Evolutionary conservation across 768 basidiomycete genomes (phyloP).

Genomic region (Trametes cingulata): DNA sequence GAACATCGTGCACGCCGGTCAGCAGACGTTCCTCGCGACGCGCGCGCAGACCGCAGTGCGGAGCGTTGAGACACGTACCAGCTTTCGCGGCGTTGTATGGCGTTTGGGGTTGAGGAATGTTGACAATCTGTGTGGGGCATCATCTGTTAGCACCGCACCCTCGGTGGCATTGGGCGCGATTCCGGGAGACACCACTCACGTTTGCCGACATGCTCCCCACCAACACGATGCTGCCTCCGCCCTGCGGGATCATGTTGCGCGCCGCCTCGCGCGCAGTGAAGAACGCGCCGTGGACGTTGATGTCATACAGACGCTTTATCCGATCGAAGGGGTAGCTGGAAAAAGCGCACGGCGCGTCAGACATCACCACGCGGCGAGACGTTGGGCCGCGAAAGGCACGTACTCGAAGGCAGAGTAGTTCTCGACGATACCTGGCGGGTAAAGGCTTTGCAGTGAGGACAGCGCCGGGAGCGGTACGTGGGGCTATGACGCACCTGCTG

Average conservation of each 20-base stretch:
- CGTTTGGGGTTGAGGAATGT: conserved; percentile 90
- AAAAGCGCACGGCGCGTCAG: conserved; percentile 12
- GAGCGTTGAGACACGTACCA: conserved; percentile 43
- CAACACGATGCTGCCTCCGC: conserved; percentile 80
- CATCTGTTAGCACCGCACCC: conserved; percentile 21
- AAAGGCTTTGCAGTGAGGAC: not conserved
- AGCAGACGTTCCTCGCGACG: not conserved
- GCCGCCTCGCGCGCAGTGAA: conserved; percentile 97
- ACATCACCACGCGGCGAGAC: conserved; percentile 2
- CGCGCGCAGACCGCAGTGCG: conserved; percentile 8
- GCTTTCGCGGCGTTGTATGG: conserved; percentile 97
- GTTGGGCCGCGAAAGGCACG: conserved; percentile 27
- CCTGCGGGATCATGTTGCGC: conserved; percentile 81
- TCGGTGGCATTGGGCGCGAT: not conserved
- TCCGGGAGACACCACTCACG: conserved; percentile 44
- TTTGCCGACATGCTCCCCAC: conserved; percentile 91
- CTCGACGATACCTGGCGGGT: conserved; percentile 70
- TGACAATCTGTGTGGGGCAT: conserved; percentile 62
- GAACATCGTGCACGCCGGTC: not conserved
- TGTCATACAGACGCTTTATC: conserved; percentile 80
- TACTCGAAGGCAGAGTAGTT: conserved; percentile 87
- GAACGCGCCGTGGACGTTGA: conserved; percentile 94
- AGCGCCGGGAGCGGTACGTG: not conserved
- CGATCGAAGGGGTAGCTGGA: conserved; percentile 82
- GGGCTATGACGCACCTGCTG: conserved; percentile 62